phyloP scores from a whole-genome alignment of 192 early-diverging fungal genomes.

The Podila epigama region DNA sequence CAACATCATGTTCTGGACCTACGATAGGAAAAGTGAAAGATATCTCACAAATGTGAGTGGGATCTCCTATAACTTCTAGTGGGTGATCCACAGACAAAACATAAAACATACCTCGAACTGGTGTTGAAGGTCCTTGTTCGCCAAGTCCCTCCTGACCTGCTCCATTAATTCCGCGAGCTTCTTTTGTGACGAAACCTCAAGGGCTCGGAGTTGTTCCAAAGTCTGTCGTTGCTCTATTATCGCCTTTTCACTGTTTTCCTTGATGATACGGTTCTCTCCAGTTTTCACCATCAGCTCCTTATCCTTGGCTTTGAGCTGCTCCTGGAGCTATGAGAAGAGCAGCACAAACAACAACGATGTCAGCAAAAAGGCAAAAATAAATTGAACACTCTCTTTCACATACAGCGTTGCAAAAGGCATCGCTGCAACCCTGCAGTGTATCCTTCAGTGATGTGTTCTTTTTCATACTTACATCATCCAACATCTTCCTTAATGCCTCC shows the following conservation, averaged over 20 bases:
- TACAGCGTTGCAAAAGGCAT: too few relatives aligned
- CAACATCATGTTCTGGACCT: not conserved
- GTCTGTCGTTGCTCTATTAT: not conserved
- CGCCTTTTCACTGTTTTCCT: slow-evolving; percentile 8
- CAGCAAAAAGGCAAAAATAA: too few relatives aligned
- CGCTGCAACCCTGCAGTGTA: too few relatives aligned
- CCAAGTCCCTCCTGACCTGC: slow-evolving; percentile 12
- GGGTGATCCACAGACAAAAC: not conserved
- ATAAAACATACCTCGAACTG: slow-evolving; percentile 20
- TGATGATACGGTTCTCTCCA: slow-evolving; percentile 12
- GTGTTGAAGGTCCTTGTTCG: slow-evolving; percentile 17
- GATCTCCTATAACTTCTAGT: not conserved
- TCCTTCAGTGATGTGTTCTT: too few relatives aligned
- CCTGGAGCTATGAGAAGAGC: too few relatives aligned
- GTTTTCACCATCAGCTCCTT: slow-evolving; percentile 13
- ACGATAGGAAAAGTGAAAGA: not conserved
- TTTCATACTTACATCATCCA: too few relatives aligned
- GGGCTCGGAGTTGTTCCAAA: not conserved
- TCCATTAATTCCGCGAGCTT: slow-evolving; percentile 17
- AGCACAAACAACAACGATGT: too few relatives aligned
- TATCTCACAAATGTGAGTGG: not conserved
- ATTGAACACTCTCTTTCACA: too few relatives aligned
- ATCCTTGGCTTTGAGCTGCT: slow-evolving; percentile 4
- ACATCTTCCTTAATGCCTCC: too few relatives aligned
- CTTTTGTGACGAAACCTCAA: not conserved